These are phyloP conservation scores for Cutaneotrichosporon sp. DNA, from an alignment of 1,284 basidiomycete species.

Conservation along the genomic window DNA sequence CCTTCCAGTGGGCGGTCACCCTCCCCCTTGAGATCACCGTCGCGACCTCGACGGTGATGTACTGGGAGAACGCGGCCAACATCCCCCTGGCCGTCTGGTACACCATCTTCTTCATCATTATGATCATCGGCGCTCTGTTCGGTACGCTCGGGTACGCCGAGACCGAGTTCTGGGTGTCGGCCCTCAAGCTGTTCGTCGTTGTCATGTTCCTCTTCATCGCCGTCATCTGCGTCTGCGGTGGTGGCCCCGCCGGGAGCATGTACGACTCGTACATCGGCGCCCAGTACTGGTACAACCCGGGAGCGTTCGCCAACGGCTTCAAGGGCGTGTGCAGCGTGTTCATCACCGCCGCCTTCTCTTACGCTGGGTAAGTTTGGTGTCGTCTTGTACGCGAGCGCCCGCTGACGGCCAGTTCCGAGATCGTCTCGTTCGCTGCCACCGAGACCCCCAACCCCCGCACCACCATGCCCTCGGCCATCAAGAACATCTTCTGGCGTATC, in stretches of 20 bases:
- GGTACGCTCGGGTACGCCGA: conserved; percentile 50
- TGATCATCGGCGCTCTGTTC: conserved; percentile 34
- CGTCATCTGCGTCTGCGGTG: conserved; percentile 46
- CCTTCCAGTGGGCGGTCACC: conserved; percentile 52
- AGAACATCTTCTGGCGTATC: conserved; percentile 57
- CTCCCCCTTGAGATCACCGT: conserved; percentile 56
- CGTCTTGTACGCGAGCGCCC: too few species aligned
- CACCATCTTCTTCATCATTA: conserved; percentile 47
- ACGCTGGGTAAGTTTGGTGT: conserved; percentile 55
- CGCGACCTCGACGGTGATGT: conserved; percentile 46
- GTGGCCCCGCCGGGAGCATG: conserved; percentile 41
- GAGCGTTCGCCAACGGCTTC: conserved; percentile 55
- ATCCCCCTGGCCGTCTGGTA: conserved; percentile 52
- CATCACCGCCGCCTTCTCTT: conserved; percentile 71
- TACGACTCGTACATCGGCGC: conserved; percentile 42
- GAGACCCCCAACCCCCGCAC: conserved; percentile 36
- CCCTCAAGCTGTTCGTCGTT: conserved; percentile 52
- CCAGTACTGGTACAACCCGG: conserved; percentile 45
- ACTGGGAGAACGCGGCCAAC: conserved; percentile 37
- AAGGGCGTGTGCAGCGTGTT: conserved; percentile 50
- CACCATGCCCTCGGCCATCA: conserved; percentile 22
- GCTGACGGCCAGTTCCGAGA: conserved; percentile 63
- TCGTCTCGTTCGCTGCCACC: conserved; percentile 69
- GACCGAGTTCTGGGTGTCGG: conserved; percentile 53
- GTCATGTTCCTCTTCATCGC: conserved; percentile 51